Evolutionary conservation across 306 rosid genomes (phyloP).

Genomic region (Corylus americana): DNA sequence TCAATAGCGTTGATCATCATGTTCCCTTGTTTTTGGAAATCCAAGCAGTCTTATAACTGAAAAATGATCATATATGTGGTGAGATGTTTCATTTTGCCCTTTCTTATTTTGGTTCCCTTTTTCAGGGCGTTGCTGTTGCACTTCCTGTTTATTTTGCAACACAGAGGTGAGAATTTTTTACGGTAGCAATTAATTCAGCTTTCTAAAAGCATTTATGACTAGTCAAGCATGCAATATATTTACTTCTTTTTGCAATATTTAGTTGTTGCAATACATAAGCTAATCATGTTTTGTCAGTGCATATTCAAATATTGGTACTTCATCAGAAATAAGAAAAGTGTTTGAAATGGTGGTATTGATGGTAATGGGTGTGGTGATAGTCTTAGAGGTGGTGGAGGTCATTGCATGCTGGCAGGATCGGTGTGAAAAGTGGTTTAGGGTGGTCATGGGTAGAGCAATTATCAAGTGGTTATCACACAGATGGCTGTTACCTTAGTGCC

Average conservation of each 20-base stretch:
- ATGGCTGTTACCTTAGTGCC: background rate
- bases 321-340: background rate
- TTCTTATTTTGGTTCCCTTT: slow-evolving; percentile 17
- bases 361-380: background rate
- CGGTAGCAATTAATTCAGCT: slow-evolving; percentile 13
- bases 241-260: background rate
- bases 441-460: background rate
- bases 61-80: background rate
- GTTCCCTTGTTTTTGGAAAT: slow-evolving; percentile 3
- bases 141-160: slow-evolving; percentile 97
- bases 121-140: slow-evolving; percentile 93
- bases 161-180: slow-evolving; percentile 63
- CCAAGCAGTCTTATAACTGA: background rate
- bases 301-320: background rate
- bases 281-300: background rate
- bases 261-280: background rate
- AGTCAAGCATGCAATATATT: background rate
- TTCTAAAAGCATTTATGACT: slow-evolving; percentile 17
- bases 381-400: background rate
- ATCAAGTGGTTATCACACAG: background rate
- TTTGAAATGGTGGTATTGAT: background rate
- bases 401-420: background rate
- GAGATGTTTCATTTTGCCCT: slow-evolving; percentile 23
- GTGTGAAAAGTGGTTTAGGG: background rate
- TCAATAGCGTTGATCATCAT: background rate